Evolutionary conservation across 2,329 filamentous ascomycete species (phyloP).

Genomic region (Trichoderma gracile): DNA sequence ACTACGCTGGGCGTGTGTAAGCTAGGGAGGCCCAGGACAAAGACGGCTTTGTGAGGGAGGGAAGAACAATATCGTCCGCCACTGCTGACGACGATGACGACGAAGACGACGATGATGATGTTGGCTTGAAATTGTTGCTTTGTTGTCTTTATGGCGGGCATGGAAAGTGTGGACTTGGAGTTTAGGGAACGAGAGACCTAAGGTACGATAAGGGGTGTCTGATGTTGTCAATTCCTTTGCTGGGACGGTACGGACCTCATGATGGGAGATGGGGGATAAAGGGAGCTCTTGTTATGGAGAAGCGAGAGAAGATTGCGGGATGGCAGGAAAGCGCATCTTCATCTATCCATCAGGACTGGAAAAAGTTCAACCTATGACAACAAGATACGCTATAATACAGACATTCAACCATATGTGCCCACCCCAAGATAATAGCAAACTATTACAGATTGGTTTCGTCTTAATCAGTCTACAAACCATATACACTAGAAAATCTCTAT

Average conservation of each 20-base stretch:
- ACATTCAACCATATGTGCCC: neutral
- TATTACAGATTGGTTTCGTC: neutral
- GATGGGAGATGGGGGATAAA: too few relatives aligned
- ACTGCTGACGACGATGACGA: too few relatives aligned
- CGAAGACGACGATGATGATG: too few relatives aligned
- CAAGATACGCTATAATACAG: neutral
- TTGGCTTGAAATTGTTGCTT: neutral
- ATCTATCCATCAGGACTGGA: neutral
- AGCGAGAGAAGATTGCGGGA: neutral
- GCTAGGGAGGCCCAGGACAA: constrained; percentile 9
- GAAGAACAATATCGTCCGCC: neutral
- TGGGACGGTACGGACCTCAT: too few relatives aligned
- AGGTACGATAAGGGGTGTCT: too few relatives aligned
- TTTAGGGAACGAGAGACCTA: neutral
- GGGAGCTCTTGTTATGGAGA: neutral
- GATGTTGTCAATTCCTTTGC: neutral
- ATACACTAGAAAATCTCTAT: neutral
- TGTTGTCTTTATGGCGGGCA: neutral
- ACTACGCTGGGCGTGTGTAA: constrained; percentile 34
- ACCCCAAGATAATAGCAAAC: neutral
- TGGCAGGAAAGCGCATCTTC: neutral
- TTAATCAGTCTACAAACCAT: constrained; percentile 1
- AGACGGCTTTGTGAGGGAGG: neutral
- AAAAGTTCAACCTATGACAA: neutral
- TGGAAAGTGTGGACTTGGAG: neutral